Conservation (phyloP, 345 rosid genomes). For the Schrenkiella parvula region DNA sequence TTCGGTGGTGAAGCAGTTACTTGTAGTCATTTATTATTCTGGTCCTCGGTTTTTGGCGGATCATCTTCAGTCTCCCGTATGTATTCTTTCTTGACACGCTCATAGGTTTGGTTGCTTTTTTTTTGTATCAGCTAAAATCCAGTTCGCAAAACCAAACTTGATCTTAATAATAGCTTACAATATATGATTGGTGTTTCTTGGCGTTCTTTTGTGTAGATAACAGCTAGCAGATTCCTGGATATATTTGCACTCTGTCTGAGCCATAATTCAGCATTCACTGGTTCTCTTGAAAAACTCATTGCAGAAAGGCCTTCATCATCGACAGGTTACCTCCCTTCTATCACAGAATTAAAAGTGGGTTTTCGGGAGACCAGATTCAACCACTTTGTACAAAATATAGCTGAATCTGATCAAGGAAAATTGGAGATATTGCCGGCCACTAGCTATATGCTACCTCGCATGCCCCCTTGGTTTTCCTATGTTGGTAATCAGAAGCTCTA, state of each 20-base stretch:
- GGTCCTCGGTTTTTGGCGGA: slow-evolving; percentile 71
- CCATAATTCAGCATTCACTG: slow-evolving; percentile 61
- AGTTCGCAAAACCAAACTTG: background rate
- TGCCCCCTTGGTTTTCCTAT: slow-evolving; percentile 85
- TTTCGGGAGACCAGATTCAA: slow-evolving; percentile 30
- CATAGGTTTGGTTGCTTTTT: slow-evolving; percentile 23
- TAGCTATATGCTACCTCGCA: slow-evolving; percentile 54
- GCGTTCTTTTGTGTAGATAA: slow-evolving; percentile 44
- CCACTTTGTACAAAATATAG: slow-evolving; percentile 28
- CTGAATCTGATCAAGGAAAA: slow-evolving; percentile 39
- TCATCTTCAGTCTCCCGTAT: slow-evolving; percentile 85
- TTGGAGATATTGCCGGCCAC: slow-evolving; percentile 27
- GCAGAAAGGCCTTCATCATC: slow-evolving; percentile 58
- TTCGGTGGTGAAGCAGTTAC: slow-evolving; percentile 71
- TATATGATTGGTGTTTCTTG: slow-evolving; percentile 10
- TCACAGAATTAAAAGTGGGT: slow-evolving; percentile 63
- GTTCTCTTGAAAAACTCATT: slow-evolving; percentile 71
- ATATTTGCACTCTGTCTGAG: slow-evolving; percentile 66
- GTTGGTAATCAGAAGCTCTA: slow-evolving; percentile 73
- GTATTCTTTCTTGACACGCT: slow-evolving; percentile 37
- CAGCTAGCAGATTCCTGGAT: slow-evolving; percentile 83
- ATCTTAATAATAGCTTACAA: background rate
- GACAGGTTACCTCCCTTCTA: slow-evolving; percentile 65
- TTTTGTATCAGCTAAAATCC: background rate
- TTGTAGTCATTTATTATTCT: slow-evolving; percentile 70